phyloP scores from a whole-genome alignment of 257 asterid genomes.

The Apocynum venetum region DNA sequence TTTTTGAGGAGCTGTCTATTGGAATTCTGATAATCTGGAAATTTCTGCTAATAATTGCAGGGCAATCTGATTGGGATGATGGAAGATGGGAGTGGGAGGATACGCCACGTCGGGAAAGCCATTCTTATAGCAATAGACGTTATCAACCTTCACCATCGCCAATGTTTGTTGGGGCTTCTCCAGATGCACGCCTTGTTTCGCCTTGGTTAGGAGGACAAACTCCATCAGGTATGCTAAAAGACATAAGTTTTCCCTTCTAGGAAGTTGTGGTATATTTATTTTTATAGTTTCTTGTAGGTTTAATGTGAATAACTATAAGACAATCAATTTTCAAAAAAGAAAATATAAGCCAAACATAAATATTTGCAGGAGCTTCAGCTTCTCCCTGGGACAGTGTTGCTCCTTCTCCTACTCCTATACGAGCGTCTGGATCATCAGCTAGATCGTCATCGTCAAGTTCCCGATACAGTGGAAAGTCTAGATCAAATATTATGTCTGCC shows the following conservation, averaged over 20 bases:
- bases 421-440: constrained; percentile 79
- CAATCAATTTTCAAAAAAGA: background rate
- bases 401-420: constrained; percentile 91
- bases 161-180: constrained; percentile 78
- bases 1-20: background rate
- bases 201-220: constrained; percentile 92
- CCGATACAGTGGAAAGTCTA: constrained; percentile 56
- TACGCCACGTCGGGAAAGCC: constrained; percentile 65
- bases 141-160: constrained; percentile 80
- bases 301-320: background rate
- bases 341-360: background rate
- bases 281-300: constrained; percentile 7
- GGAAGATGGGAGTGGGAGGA: constrained; percentile 99
- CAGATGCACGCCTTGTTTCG: constrained; percentile 92
- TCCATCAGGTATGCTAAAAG: constrained; percentile 45
- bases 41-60: constrained; percentile 31
- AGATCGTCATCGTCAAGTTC: constrained; percentile 70
- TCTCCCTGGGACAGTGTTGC: constrained; percentile 94
- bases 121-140: constrained; percentile 43
- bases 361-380: constrained; percentile 23
- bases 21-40: background rate
- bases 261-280: constrained; percentile 14
- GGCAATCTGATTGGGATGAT: constrained; percentile 95
- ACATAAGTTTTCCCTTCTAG: background rate
- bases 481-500: constrained; percentile 30